Conservation (phyloP, 2,329 filamentous ascomycete genomes). For the Fusarium sp. region DNA sequence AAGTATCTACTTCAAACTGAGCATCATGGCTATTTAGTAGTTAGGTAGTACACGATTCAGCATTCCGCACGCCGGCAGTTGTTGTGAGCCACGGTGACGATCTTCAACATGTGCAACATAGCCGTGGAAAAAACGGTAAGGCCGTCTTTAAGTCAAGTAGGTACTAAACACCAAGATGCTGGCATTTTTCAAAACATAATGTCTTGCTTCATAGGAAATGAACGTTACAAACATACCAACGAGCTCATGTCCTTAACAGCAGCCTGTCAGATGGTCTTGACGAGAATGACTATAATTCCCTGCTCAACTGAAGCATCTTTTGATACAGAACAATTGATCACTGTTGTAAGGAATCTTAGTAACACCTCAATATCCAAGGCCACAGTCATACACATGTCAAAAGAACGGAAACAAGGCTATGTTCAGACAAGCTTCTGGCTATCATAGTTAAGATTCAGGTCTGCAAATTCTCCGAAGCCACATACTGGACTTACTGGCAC, state of each 20-base stretch:
- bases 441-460: background rate
- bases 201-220: background rate
- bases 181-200: background rate
- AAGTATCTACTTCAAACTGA: background rate
- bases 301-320: background rate
- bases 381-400: background rate
- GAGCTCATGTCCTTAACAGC: background rate
- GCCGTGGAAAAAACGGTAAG: background rate
- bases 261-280: background rate
- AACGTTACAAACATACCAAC: background rate
- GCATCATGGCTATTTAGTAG: background rate
- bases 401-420: background rate
- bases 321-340: background rate
- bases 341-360: background rate
- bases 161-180: background rate
- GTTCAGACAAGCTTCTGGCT: background rate
- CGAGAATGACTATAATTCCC: background rate
- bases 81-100: background rate
- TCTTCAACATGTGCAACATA: background rate
- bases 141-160: background rate
- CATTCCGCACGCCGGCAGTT: constrained; percentile 1
- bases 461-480: background rate
- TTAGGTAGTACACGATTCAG: constrained; percentile 3
- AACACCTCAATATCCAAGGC: background rate
- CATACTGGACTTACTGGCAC: background rate